These are phyloP conservation scores for Paramecium tetraurelia DNA, from an alignment of 73 alveolate genomes.

Conservation along the genomic window DNA sequence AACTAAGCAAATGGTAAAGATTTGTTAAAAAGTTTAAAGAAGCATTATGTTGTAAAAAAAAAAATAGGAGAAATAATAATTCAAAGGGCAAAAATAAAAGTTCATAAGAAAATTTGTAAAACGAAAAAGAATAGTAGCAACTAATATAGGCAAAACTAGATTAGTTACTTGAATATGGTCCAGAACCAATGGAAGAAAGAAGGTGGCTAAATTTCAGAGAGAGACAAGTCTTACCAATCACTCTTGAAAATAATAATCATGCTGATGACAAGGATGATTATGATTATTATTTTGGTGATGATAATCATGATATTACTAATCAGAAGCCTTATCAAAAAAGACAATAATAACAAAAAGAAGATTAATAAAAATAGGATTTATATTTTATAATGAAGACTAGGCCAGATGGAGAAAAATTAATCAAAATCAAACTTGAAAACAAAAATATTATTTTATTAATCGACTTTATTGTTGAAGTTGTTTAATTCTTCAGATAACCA, in stretches of 20 bases:
- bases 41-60: neutral
- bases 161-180: neutral
- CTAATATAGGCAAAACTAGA: neutral
- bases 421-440: conserved; percentile 51
- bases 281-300: neutral
- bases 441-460: conserved; percentile 31
- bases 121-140: neutral
- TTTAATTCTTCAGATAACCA: conserved; percentile 49
- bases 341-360: neutral
- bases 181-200: conserved; percentile 11
- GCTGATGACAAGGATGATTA: neutral
- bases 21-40: neutral
- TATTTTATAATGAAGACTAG: conserved; percentile 15
- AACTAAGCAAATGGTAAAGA: neutral
- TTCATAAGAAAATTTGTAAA: neutral
- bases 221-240: neutral
- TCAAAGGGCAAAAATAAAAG: neutral
- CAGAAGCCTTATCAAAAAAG: neutral
- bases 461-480: conserved; percentile 50
- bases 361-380: conserved; percentile 3
- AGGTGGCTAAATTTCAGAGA: conserved; percentile 27
- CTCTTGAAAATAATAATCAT: conserved; percentile 3
- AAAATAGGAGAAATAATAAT: neutral
- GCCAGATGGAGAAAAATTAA: conserved; percentile 65
- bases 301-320: neutral